Evolutionary conservation across 129 eudicot species (phyloP), one percentile per base, ranked within the genome.

Genomic region (Escallonia herrerae): DNA sequence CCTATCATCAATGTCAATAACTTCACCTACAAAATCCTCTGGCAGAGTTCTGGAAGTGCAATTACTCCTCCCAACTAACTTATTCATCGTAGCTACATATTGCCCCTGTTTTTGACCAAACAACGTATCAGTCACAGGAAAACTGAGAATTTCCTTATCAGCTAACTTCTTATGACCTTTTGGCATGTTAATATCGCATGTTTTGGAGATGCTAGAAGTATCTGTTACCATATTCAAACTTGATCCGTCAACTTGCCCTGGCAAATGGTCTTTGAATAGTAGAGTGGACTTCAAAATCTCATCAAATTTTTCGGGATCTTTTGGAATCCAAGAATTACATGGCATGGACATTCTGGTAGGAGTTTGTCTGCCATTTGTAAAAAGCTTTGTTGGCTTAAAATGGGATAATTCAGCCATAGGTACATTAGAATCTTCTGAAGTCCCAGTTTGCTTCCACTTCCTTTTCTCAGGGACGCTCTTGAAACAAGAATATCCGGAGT

Each of bases 1-100:
- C 64, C 67, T 73, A 68, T 81, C 83, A 66, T 82, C 78, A n/a
- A 86, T 65, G 79, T 89, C 77, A 64, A 88, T 74, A 71, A 94
- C 83, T 77, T 94, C 95, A 53, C 93, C 94, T 58, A 76, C 69
- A 63, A 72, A 69, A 46, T 80, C 71, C 49, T 76, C 72, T 22
- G 15, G 67, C 67, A 67, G 68, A 62, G 65, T 77, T 47, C 71
- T 69, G 45, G 64, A 55, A 42, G 60, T 61, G 42, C 65, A 52
- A 38, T 50, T 68, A 50, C 15, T 72, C 58, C 58, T 66, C 60
- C 54, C 52, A 15, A 44, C 65, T 47, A 62, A 68, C 47, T 64
- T 76, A 56, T 66, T 77, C 57, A n/a, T 61, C 9, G 15, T 51
- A n/a, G 70, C 55, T 39, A 68, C 63, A 60, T 66, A 81, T 56